Conservation (phyloP, 108 stramenopile genomes). For the Nitzschia sp. region DNA sequence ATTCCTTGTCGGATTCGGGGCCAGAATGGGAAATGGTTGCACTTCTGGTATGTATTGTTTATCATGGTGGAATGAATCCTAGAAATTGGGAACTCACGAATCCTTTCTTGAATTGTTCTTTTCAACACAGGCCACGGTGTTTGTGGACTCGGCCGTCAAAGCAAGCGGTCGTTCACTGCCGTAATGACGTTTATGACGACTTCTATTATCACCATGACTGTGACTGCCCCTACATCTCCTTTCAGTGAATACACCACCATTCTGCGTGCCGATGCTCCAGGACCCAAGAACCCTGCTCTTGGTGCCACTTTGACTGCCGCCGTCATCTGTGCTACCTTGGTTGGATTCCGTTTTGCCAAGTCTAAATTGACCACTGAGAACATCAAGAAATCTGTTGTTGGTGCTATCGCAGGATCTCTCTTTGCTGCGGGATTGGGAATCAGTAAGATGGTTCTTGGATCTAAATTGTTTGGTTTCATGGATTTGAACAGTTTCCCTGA, state of each 20-base stretch:
- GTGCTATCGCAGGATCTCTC: slow-evolving; percentile 35
- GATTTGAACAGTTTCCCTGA: slow-evolving; percentile 45
- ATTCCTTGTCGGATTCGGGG: slow-evolving; percentile 74
- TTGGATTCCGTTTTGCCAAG: background rate
- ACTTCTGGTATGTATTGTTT: slow-evolving; percentile 38
- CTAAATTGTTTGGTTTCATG: slow-evolving; percentile 75
- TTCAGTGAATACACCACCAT: slow-evolving; percentile 3
- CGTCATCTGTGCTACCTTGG: background rate
- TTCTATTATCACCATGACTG: slow-evolving; percentile 46
- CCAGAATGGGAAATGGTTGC: slow-evolving; percentile 75
- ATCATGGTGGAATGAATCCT: too few species aligned
- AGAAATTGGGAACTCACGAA: too few species aligned
- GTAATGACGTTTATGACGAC: slow-evolving; percentile 76
- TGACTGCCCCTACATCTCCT: slow-evolving; percentile 17
- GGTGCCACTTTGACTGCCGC: slow-evolving; percentile 5
- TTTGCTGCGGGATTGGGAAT: slow-evolving; percentile 69
- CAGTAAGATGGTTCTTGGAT: slow-evolving; percentile 59
- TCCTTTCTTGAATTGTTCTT: background rate
- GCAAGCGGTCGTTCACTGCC: slow-evolving; percentile 71
- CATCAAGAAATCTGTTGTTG: slow-evolving; percentile 26
- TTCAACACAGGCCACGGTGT: slow-evolving; percentile 49
- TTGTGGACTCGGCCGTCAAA: slow-evolving; percentile 82
- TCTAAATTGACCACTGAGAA: background rate
- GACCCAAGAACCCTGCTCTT: background rate
- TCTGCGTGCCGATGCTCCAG: slow-evolving; percentile 14